Percentiles rank a stretch among this genome's conserved stretches.
Conservation (phyloP, 441 rosid genomes). For the Syzygium malaccense region DNA sequence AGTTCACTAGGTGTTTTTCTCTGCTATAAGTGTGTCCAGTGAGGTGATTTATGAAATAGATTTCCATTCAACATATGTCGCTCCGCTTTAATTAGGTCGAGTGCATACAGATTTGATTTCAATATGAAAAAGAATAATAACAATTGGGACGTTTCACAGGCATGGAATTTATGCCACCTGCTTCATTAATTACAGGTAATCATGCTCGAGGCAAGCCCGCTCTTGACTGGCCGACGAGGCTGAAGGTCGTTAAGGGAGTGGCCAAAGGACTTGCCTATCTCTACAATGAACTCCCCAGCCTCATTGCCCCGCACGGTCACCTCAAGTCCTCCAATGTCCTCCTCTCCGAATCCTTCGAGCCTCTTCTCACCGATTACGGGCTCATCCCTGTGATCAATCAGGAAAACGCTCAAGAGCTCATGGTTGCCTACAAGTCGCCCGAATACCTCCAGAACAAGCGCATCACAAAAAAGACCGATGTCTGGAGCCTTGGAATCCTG, state of each 20-base stretch:
- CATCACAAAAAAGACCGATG: slow-evolving; percentile 57
- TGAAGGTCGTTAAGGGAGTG: slow-evolving; percentile 70
- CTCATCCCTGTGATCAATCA: slow-evolving; percentile 66
- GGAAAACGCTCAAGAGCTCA: slow-evolving; percentile 47
- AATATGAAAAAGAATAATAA: neutral
- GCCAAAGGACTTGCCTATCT: slow-evolving; percentile 66
- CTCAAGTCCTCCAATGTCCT: slow-evolving; percentile 92
- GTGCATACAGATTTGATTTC: neutral
- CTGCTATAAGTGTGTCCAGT: neutral
- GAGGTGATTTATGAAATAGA: neutral
- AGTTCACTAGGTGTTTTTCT: neutral
- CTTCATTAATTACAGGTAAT: slow-evolving; percentile 37
- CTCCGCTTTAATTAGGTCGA: neutral
- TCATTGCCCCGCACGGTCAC: slow-evolving; percentile 77
- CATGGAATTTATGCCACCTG: neutral
- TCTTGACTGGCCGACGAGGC: slow-evolving; percentile 63
- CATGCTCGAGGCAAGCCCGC: slow-evolving; percentile 39
- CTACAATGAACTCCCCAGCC: slow-evolving; percentile 53
- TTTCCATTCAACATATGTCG: neutral
- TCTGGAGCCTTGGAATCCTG: slow-evolving; percentile 81
- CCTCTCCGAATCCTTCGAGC: slow-evolving; percentile 44
- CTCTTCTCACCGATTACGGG: slow-evolving; percentile 66
- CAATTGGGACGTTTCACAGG: neutral
- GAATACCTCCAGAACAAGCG: slow-evolving; percentile 45
- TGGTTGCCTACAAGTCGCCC: slow-evolving; percentile 82